Evolutionary conservation across 2,329 filamentous ascomycete species (phyloP).

Genomic region (Sclerotinia sclerotiorum): DNA sequence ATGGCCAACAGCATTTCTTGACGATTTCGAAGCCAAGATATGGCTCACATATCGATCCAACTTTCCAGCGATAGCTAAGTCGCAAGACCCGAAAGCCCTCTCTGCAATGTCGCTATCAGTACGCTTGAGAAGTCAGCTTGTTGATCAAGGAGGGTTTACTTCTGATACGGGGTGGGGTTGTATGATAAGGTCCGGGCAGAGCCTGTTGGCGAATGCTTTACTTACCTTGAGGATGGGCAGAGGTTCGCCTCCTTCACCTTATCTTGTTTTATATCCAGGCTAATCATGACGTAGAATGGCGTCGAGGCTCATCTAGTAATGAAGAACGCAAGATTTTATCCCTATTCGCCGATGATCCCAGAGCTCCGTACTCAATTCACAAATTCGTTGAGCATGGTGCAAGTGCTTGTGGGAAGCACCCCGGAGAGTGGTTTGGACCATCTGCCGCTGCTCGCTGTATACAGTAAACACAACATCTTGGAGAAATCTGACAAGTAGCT

Average conservation of each 20-base stretch:
- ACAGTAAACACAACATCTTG: slow-evolving; percentile 58
- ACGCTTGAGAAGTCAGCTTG: slow-evolving; percentile 76
- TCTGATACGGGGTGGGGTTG: slow-evolving; percentile 97
- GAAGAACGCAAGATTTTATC: slow-evolving; percentile 72
- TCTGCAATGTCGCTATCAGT: slow-evolving; percentile 78
- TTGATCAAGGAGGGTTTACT: slow-evolving; percentile 78
- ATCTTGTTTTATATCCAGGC: not conserved
- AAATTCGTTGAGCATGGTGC: slow-evolving; percentile 90
- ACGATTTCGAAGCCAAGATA: slow-evolving; percentile 88
- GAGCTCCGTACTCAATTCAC: slow-evolving; percentile 90
- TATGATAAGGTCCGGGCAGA: slow-evolving; percentile 97
- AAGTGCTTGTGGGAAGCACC: slow-evolving; percentile 84
- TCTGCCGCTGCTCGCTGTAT: slow-evolving; percentile 94
- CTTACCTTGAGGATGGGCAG: slow-evolving; percentile 71
- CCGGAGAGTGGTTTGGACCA: slow-evolving; percentile 98
- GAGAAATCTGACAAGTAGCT: slow-evolving; percentile 17
- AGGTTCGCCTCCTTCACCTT: slow-evolving; percentile 51
- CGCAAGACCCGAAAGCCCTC: slow-evolving; percentile 68
- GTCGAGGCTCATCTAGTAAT: slow-evolving; percentile 55
- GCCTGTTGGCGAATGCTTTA: slow-evolving; percentile 84
- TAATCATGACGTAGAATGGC: slow-evolving; percentile 63
- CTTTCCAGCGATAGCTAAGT: slow-evolving; percentile 80
- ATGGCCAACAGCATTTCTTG: slow-evolving; percentile 84
- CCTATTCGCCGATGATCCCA: slow-evolving; percentile 82
- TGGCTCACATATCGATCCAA: slow-evolving; percentile 96